phyloP scores from a whole-genome alignment of 805 yeast species.

The Clavispora fructus region DNA sequence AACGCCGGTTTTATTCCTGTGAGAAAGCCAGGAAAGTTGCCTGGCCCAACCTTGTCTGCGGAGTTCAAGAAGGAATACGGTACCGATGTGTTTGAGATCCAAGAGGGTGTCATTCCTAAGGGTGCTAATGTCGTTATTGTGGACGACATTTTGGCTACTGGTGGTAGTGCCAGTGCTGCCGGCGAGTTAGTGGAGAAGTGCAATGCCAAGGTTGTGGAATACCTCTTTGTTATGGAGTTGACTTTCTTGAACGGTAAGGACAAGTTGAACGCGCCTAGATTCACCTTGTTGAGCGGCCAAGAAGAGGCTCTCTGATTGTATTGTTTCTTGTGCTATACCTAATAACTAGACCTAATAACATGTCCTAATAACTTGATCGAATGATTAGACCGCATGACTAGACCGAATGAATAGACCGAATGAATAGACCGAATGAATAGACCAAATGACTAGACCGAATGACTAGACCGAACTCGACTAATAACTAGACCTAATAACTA shows the following conservation, averaged over 20 bases:
- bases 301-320: slow-evolving; percentile 33
- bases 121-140: slow-evolving; percentile 82
- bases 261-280: slow-evolving; percentile 78
- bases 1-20: slow-evolving; percentile 92
- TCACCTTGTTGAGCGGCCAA: slow-evolving; percentile 84
- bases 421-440: not conserved
- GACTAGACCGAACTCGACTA: too few species aligned
- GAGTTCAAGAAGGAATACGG: slow-evolving; percentile 91
- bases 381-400: too few species aligned
- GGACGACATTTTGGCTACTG: slow-evolving; percentile 97
- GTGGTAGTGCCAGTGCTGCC: slow-evolving; percentile 94
- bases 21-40: slow-evolving; percentile 92
- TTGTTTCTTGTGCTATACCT: not conserved
- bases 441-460: slow-evolving; percentile 10
- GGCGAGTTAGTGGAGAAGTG: slow-evolving; percentile 70
- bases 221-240: slow-evolving; percentile 86
- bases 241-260: slow-evolving; percentile 93
- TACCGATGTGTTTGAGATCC: slow-evolving; percentile 82
- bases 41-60: slow-evolving; percentile 74
- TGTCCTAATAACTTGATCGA: not conserved
- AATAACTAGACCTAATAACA: slow-evolving; percentile 12
- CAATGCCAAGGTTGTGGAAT: slow-evolving; percentile 73
- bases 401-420: too few species aligned
- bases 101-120: slow-evolving; percentile 69
- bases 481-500: not conserved